Conservation (phyloP, 208 protist species). For the Trypanosoma mega region DNA sequence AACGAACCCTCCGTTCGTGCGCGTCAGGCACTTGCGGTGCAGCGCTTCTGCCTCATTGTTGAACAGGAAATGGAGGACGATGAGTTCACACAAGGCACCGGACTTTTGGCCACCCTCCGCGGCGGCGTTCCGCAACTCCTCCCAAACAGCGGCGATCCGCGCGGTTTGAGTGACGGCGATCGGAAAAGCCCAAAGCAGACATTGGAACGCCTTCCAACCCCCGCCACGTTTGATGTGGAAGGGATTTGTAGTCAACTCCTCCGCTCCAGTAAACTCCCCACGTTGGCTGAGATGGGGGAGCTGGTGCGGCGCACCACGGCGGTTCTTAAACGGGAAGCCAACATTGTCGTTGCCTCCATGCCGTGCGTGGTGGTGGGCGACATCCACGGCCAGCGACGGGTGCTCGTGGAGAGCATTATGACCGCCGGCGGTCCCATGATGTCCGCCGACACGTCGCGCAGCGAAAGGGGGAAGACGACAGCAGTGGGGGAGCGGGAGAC, state of each 20-base stretch:
- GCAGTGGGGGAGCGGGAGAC: not conserved
- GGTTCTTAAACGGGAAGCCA: conserved; percentile 91
- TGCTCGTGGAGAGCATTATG: conserved; percentile 71
- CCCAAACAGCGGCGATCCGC: no score
- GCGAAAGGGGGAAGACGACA: not conserved
- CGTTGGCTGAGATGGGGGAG: conserved; percentile 72
- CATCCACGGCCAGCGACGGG: conserved; percentile 82
- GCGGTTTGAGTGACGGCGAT: no score
- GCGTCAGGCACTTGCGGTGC: conserved; percentile 66
- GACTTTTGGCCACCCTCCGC: conserved; percentile 41
- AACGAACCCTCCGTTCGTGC: conserved; percentile 54
- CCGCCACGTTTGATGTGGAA: conserved; percentile 42
- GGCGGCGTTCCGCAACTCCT: not conserved
- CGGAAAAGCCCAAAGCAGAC: no score
- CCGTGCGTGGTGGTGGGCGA: conserved; percentile 89
- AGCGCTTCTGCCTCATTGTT: conserved; percentile 62
- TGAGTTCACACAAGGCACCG: conserved; percentile 41
- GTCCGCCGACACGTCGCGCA: not conserved
- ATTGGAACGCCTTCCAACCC: not conserved
- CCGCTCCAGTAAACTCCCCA: conserved; percentile 46
- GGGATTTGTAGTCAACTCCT: conserved; percentile 63
- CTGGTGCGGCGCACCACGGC: conserved; percentile 65
- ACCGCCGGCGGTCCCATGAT: conserved; percentile 56
- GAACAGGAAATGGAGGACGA: conserved; percentile 80
- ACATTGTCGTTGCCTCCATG: conserved; percentile 96